These are phyloP conservation scores for Extremus antarcticus DNA, from an alignment of 495 filamentous ascomycete species.

Conservation along the genomic window DNA sequence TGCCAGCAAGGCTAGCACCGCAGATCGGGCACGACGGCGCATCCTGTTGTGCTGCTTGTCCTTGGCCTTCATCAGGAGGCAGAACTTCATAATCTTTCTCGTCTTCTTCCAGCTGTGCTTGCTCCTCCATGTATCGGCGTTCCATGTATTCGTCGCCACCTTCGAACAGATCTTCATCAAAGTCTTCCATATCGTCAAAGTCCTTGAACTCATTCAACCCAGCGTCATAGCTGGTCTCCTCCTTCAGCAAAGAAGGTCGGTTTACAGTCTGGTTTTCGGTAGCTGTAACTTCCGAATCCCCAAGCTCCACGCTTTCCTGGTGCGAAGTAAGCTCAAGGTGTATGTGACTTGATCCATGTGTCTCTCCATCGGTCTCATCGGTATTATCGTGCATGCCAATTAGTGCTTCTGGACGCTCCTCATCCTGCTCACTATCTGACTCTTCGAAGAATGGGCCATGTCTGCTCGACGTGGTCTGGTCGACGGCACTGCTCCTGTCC, in stretches of 20 bases:
- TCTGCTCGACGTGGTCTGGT: background rate
- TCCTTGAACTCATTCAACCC: slow-evolving; percentile 55
- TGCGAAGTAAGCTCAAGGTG: background rate
- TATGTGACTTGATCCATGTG: background rate
- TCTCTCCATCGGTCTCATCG: background rate
- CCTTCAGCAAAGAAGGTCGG: slow-evolving; percentile 35
- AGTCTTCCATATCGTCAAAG: slow-evolving; percentile 37
- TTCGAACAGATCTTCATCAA: slow-evolving; percentile 38
- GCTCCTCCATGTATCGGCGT: slow-evolving; percentile 51
- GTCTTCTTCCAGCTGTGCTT: slow-evolving; percentile 42
- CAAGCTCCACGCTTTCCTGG: background rate
- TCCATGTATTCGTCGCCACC: slow-evolving; percentile 54
- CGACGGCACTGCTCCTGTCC: background rate
- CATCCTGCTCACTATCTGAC: slow-evolving; percentile 55
- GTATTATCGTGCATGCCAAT: background rate
- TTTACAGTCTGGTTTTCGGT: background rate
- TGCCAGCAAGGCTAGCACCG: slow-evolving; percentile 45
- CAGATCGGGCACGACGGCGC: slow-evolving; percentile 67
- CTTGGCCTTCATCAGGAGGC: slow-evolving; percentile 24
- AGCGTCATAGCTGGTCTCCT: slow-evolving; percentile 42
- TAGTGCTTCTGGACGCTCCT: slow-evolving; percentile 10
- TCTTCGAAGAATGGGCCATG: slow-evolving; percentile 53
- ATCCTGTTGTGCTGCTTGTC: background rate
- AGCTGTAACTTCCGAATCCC: background rate
- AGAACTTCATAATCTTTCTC: slow-evolving; percentile 30